Evolutionary conservation across 139 green algal genomes (phyloP).

Genomic region (Coelastrella sp.): DNA sequence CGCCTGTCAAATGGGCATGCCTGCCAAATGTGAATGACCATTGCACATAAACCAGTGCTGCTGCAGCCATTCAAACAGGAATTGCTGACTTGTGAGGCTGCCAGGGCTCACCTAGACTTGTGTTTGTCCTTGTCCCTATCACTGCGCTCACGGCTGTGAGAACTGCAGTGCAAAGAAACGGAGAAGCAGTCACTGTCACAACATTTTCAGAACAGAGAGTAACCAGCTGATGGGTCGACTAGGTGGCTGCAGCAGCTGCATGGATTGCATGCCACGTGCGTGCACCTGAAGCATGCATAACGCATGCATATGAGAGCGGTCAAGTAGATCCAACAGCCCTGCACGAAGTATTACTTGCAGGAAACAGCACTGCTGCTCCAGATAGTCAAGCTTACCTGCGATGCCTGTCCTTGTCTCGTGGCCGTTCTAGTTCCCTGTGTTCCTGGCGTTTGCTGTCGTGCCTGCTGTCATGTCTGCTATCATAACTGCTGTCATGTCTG

Average conservation of each 20-base stretch:
- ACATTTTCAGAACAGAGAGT: no score
- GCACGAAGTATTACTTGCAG: no score
- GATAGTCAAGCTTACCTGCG: neutral
- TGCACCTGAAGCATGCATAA: no score
- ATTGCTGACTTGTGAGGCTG: no score
- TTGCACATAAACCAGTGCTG: no score
- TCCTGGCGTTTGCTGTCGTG: conserved; percentile 44
- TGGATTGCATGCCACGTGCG: neutral
- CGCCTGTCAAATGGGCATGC: no score
- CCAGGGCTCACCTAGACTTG: neutral
- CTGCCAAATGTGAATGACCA: no score
- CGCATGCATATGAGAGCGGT: no score
- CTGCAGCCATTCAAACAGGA: no score
- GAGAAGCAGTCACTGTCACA: neutral
- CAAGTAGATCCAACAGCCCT: no score
- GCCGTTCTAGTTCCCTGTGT: conserved; percentile 21
- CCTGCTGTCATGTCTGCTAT: conserved; percentile 20
- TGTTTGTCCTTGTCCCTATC: conserved; percentile 6
- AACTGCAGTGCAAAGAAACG: neutral
- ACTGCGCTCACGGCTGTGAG: conserved; percentile 1
- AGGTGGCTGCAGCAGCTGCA: neutral
- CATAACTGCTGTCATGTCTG: conserved; percentile 6
- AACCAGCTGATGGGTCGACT: no score
- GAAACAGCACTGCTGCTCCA: no score
- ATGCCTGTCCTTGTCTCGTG: conserved; percentile 21